Conservation (phyloP, 352 stramenopile species). For the Phytophthora niederhauseri region DNA sequence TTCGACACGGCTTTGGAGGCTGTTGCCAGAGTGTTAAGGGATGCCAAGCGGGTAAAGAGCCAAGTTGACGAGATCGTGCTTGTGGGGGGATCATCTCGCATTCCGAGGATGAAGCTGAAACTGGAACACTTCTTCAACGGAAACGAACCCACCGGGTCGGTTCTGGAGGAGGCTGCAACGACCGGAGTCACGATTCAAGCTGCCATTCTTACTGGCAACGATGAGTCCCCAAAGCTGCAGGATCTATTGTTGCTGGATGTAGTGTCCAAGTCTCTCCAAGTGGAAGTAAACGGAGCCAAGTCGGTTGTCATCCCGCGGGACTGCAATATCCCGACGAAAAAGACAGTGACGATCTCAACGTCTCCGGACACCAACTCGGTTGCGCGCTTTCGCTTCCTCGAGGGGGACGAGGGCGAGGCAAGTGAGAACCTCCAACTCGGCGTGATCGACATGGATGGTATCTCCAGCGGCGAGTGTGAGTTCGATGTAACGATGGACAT, state of each 20-base stretch:
- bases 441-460: neutral
- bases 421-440: neutral
- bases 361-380: neutral
- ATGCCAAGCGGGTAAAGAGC: neutral
- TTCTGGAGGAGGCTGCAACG: neutral
- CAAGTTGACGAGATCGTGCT: slow-evolving; percentile 1
- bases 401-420: neutral
- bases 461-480: neutral
- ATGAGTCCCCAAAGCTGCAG: neutral
- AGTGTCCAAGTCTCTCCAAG: neutral
- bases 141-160: neutral
- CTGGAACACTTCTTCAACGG: slow-evolving; percentile 8
- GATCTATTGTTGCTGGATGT: slow-evolving; percentile 5
- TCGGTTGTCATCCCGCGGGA: neutral
- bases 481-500: neutral
- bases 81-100: slow-evolving; percentile 3
- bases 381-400: neutral
- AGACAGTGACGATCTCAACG: neutral
- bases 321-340: neutral
- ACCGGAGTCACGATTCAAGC: neutral
- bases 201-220: neutral
- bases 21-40: neutral
- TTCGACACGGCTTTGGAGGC: slow-evolving; percentile 1
- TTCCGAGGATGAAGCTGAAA: neutral
- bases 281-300: neutral